Evolutionary conservation across 306 rosid genomes (phyloP).

Genomic region (Senna tora): DNA sequence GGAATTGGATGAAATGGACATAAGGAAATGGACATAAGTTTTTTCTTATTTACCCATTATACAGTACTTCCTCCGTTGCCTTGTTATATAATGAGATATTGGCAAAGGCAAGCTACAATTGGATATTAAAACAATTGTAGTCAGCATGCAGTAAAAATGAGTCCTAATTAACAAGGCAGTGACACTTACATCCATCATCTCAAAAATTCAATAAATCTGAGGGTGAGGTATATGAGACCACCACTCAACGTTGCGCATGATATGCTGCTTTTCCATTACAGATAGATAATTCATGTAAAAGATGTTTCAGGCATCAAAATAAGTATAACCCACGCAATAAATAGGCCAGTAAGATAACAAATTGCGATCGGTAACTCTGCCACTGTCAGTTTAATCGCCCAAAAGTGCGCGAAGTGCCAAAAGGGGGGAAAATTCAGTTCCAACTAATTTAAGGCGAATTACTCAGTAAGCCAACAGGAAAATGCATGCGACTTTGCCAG

Average conservation of each 20-base stretch:
- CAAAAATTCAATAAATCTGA: neutral
- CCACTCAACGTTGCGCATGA: neutral
- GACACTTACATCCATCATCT: neutral
- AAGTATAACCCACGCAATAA: neutral
- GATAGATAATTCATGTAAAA: neutral
- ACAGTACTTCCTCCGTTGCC: neutral
- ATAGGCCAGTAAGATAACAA: neutral
- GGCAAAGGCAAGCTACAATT: neutral
- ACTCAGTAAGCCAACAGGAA: neutral
- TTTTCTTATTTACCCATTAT: too few relatives aligned
- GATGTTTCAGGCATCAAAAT: neutral
- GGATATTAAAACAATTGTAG: neutral
- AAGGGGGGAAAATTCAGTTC: neutral
- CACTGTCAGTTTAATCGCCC: neutral
- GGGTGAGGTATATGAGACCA: neutral
- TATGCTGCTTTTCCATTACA: neutral
- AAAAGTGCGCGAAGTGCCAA: neutral
- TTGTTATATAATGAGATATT: neutral
- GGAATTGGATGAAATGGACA: too few relatives aligned
- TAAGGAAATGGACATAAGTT: too few relatives aligned
- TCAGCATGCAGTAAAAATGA: neutral
- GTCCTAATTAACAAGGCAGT: neutral
- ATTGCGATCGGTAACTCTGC: neutral
- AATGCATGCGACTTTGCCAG: conserved; percentile 3
- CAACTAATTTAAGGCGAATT: neutral